Conservation (phyloP, 1,284 basidiomycete species). For the Tilletia walkeri region DNA sequence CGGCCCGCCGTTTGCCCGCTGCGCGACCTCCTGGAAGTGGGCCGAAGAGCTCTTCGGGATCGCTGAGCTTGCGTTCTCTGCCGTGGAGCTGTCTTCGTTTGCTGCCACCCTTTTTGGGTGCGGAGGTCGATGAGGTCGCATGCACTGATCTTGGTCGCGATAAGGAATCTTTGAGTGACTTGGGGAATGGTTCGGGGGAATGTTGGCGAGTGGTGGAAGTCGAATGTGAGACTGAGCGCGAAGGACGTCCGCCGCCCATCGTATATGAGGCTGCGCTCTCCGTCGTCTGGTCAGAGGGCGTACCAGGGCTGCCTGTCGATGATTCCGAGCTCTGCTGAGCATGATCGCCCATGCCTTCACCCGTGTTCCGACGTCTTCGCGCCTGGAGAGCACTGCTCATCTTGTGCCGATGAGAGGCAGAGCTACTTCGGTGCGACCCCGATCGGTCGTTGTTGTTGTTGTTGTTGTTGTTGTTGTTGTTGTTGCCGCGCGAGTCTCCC, state of each 20-base stretch:
- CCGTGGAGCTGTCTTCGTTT: background rate
- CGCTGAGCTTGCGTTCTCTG: background rate
- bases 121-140: background rate
- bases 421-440: conserved; percentile 27
- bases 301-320: no score
- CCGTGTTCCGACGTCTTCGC: background rate
- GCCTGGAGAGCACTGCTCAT: background rate
- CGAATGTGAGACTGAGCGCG: background rate
- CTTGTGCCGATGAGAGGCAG: conserved; percentile 25
- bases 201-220: no score
- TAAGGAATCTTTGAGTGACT: no score
- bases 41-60: conserved; percentile 4
- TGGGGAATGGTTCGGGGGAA: no score
- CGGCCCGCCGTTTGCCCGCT: background rate
- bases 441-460: conserved; percentile 22
- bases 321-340: no score
- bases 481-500: background rate
- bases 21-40: background rate
- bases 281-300: no score
- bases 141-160: background rate
- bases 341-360: background rate
- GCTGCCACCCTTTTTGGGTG: background rate
- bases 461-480: background rate
- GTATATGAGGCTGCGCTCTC: no score
- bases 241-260: background rate